Percentiles rank a stretch among this genome's conserved stretches.
These are phyloP conservation scores for Calocera cornea DNA, from an alignment of 768 basidiomycete species.

Conservation along the genomic window DNA sequence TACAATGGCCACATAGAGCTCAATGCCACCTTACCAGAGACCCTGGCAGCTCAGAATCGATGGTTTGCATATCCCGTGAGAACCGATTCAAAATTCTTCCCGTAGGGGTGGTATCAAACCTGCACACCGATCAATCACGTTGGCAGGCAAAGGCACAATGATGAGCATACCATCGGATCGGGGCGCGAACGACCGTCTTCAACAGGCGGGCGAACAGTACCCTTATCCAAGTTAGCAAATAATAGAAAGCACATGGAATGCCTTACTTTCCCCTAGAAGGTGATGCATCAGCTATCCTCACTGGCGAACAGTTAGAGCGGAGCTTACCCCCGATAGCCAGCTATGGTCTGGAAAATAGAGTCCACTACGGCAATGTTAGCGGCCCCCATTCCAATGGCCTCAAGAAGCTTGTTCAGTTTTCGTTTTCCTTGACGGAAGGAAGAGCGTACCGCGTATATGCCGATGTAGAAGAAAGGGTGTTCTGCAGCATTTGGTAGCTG, in stretches of 20 bases:
- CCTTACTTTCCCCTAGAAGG: neutral
- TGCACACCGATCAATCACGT: slow-evolving; percentile 34
- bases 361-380: slow-evolving; percentile 37
- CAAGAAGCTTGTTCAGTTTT: neutral
- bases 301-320: neutral
- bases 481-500: slow-evolving; percentile 31
- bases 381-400: slow-evolving; percentile 38
- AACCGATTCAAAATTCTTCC: slow-evolving; percentile 30
- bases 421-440: too few species aligned
- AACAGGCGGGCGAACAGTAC: slow-evolving; percentile 39
- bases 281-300: neutral
- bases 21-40: slow-evolving; percentile 29
- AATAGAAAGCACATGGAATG: neutral
- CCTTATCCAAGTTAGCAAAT: slow-evolving; percentile 1
- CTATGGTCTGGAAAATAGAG: slow-evolving; percentile 18
- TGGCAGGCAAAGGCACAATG: neutral
- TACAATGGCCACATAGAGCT: neutral
- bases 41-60: slow-evolving; percentile 56
- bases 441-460: slow-evolving; percentile 36
- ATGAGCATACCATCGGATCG: slow-evolving; percentile 39
- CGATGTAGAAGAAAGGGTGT: slow-evolving; percentile 59
- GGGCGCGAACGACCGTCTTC: slow-evolving; percentile 58
- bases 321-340: slow-evolving; percentile 1
- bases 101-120: slow-evolving; percentile 59
- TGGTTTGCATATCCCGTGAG: slow-evolving; percentile 64